Evolutionary conservation across 306 rosid species (phyloP).

Genomic region (Dryas drummondii): DNA sequence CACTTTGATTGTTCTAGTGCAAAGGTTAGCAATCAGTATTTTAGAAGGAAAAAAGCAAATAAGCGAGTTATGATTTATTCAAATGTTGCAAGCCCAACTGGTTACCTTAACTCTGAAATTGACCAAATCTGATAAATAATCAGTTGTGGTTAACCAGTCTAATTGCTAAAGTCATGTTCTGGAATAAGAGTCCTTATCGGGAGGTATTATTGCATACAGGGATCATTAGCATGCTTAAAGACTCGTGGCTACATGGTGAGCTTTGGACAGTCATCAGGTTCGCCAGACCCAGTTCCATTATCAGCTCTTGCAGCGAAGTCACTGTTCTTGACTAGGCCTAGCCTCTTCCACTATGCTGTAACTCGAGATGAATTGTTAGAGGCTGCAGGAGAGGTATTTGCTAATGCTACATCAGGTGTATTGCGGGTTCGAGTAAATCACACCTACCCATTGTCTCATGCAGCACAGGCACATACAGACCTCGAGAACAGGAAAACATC

Average conservation of each 20-base stretch:
- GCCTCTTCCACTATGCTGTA: conserved; percentile 50
- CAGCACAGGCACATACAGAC: conserved; percentile 77
- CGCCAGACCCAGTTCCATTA: conserved; percentile 82
- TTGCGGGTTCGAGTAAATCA: conserved; percentile 75
- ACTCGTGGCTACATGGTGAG: conserved; percentile 70
- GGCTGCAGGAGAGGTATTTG: conserved; percentile 73
- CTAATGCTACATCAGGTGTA: conserved; percentile 51
- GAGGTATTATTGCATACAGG: conserved; percentile 40
- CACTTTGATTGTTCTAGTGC: background rate
- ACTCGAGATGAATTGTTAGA: conserved; percentile 68
- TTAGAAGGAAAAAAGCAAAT: too few species aligned
- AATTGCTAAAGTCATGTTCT: background rate
- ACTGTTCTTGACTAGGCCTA: conserved; percentile 79
- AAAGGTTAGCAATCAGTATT: background rate
- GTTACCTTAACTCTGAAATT: background rate
- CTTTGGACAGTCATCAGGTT: conserved; percentile 88
- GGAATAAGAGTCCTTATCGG: background rate
- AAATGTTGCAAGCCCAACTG: background rate
- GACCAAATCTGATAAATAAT: background rate
- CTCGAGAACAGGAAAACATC: conserved; percentile 74
- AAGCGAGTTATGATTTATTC: background rate
- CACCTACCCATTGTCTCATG: conserved; percentile 74
- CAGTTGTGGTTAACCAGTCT: background rate
- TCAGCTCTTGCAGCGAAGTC: conserved; percentile 66
- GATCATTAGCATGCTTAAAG: conserved; percentile 80